phyloP scores from a whole-genome alignment of 2,329 filamentous ascomycete species.

The Neonectria faginata region DNA sequence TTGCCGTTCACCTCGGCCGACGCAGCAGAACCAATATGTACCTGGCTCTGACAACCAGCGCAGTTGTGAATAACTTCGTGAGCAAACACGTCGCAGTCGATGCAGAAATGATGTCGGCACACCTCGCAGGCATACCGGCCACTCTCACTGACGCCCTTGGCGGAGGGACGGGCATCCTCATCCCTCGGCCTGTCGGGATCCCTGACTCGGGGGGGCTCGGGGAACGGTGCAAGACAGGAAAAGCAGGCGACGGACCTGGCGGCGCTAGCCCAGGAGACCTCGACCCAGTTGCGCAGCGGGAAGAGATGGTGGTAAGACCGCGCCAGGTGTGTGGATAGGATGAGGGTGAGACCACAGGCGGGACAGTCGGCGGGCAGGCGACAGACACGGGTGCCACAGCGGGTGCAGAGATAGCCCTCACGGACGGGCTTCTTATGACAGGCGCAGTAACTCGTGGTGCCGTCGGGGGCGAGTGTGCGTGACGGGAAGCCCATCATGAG shows the following conservation, averaged over 20 bases:
- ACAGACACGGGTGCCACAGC: slow-evolving; percentile 91
- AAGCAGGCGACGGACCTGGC: slow-evolving; percentile 74
- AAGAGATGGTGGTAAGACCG: slow-evolving; percentile 95
- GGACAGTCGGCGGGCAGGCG: slow-evolving; percentile 90
- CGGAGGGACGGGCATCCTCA: slow-evolving; percentile 38
- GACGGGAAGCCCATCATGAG: slow-evolving; percentile 99
- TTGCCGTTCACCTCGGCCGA: slow-evolving; percentile 48
- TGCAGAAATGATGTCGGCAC: slow-evolving; percentile 94
- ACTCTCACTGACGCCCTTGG: slow-evolving; percentile 83
- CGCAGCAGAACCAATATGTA: slow-evolving; percentile 27
- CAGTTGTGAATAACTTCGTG: slow-evolving; percentile 97
- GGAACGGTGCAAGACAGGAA: slow-evolving; percentile 81
- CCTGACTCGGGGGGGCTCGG: slow-evolving; percentile 54
- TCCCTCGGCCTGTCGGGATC: slow-evolving; percentile 40
- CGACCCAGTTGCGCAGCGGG: slow-evolving; percentile 88
- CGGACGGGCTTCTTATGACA: slow-evolving; percentile 87
- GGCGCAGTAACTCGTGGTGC: slow-evolving; percentile 81
- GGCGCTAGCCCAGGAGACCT: slow-evolving; percentile 86
- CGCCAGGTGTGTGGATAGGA: slow-evolving; percentile 92
- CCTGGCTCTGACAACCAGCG: slow-evolving; percentile 80
- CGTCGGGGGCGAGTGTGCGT: slow-evolving; percentile 76
- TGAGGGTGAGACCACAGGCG: slow-evolving; percentile 89
- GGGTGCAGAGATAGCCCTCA: slow-evolving; percentile 90
- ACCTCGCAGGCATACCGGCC: slow-evolving; percentile 88
- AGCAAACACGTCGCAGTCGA: slow-evolving; percentile 96